phyloP scores from a whole-genome alignment of 306 rosid species.

The Quercus cerris region DNA sequence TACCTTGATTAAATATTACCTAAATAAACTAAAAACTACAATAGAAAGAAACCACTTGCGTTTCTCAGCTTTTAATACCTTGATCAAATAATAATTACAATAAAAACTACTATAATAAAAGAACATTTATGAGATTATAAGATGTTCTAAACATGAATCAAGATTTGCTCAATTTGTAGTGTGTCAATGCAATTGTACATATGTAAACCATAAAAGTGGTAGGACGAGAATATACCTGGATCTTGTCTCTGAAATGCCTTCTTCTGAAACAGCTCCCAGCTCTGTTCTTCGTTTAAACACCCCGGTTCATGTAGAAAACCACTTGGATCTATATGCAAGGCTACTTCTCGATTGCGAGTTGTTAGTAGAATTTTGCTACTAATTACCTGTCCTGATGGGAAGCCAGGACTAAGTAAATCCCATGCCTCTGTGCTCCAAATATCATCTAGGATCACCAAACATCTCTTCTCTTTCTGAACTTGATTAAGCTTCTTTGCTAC shows the following conservation, averaged over 20 bases:
- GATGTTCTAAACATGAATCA: too few relatives aligned
- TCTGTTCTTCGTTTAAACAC: slow-evolving; percentile 22
- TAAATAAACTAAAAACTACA: too few relatives aligned
- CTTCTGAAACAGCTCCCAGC: slow-evolving; percentile 43
- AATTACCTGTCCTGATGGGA: slow-evolving; percentile 22
- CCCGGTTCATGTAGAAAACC: slow-evolving; percentile 35
- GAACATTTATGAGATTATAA: too few relatives aligned
- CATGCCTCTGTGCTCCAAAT: slow-evolving; percentile 43
- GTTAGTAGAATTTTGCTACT: slow-evolving; percentile 45
- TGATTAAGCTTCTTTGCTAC: slow-evolving; percentile 33
- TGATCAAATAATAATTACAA: too few relatives aligned
- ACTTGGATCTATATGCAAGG: slow-evolving; percentile 17
- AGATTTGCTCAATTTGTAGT: too few relatives aligned
- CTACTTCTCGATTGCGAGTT: slow-evolving; percentile 32
- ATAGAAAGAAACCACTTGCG: too few relatives aligned
- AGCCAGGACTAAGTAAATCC: slow-evolving; percentile 32
- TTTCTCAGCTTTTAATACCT: too few relatives aligned
- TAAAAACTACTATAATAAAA: too few relatives aligned
- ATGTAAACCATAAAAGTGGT: neutral
- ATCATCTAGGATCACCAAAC: slow-evolving; percentile 56
- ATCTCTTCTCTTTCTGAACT: slow-evolving; percentile 35
- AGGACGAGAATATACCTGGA: slow-evolving; percentile 22
- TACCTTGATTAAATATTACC: too few relatives aligned
- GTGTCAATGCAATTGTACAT: too few relatives aligned
- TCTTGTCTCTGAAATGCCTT: slow-evolving; percentile 35